Base-by-base conservation (phyloP, 805 yeast genomes). In the Phaffomyces antillensis region DNA sequence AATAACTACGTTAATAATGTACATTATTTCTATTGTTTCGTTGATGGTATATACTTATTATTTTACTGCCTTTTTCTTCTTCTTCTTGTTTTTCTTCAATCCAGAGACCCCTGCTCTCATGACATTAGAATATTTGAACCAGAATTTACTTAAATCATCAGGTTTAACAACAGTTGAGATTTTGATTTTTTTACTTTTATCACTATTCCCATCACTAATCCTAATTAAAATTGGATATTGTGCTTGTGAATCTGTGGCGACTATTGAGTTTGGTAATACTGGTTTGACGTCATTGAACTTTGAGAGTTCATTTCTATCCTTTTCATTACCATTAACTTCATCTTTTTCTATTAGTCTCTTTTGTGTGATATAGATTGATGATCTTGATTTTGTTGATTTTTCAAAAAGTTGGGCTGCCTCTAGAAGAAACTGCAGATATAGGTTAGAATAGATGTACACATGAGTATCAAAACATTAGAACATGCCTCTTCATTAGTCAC, bases 21-120 rank as follows among this genome's bases (percentile, higher is more conserved):
- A 26, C 15, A 11, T 11, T 13, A 11, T 28, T 13, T 28, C 30
- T 10, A 11, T 28, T 11, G 13, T 28, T 18, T 34, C 24, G 18
- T 16, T 34, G 9, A 34, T 32, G 8, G 18, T n/a, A 16, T 5
- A 32, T n/a, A 17, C 35, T 24, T 11, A 7, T 44, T 46, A 50
- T 48, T 64, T 65, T 37, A 63, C 61, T 62, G 70, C 52, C 66
- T 71, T 73, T 60, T 74, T 71, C 68, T 77, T 81, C 67, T 74
- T 76, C 71, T 86, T 87, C 48, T 85, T 87, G 68, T 86, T 88
- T 75, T 83, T 86, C 59, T 79, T 76, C 62, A 90, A 72, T 2
- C 96, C 96, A 4, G 68, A 67, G 62, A 86, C 78, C 5, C 93
- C 90, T 20, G 70, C 59, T 60, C 86, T 89, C 45, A 89, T 70